Evolutionary conservation across 192 early-diverging fungal species (phyloP).

Genomic region (Backusella parvicylindrica): DNA sequence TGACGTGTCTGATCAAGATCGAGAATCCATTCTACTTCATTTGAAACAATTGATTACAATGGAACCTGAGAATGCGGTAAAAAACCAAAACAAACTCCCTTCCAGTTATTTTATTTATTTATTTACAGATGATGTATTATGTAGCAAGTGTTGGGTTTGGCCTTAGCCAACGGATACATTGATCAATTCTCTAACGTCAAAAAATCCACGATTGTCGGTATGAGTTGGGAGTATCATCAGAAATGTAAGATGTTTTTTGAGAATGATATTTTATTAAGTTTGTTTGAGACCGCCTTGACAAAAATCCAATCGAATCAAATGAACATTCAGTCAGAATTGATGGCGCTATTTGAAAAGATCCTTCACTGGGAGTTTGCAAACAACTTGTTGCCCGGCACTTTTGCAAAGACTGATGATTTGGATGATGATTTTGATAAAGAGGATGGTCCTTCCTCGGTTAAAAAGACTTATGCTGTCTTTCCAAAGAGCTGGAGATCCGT

Average conservation of each 20-base stretch:
- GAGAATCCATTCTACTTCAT: constrained; percentile 51
- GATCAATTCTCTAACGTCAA: constrained; percentile 65
- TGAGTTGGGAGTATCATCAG: constrained; percentile 65
- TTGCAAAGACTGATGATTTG: background rate
- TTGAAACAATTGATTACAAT: constrained; percentile 46
- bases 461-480: constrained; percentile 26
- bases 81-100: no score
- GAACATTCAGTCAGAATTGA: constrained; percentile 29
- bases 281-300: constrained; percentile 15
- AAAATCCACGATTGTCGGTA: constrained; percentile 51
- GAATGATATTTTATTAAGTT: background rate
- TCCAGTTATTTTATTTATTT: no score
- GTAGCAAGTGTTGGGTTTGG: constrained; percentile 45
- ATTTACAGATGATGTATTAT: background rate
- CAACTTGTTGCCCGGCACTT: constrained; percentile 23
- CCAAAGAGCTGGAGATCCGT: constrained; percentile 52
- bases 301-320: constrained; percentile 22
- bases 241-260: constrained; percentile 63
- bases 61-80: constrained; percentile 34
- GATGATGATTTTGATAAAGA: constrained; percentile 28
- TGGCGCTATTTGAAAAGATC: constrained; percentile 44
- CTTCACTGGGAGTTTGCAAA: constrained; percentile 55
- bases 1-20: constrained; percentile 50
- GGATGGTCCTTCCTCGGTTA: constrained; percentile 19
- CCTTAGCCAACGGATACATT: constrained; percentile 48